Percentiles rank a stretch among this genome's conserved stretches.
Evolutionary conservation across 2,329 filamentous ascomycete genomes (phyloP).

Genomic region (Aspergillus sp.): DNA sequence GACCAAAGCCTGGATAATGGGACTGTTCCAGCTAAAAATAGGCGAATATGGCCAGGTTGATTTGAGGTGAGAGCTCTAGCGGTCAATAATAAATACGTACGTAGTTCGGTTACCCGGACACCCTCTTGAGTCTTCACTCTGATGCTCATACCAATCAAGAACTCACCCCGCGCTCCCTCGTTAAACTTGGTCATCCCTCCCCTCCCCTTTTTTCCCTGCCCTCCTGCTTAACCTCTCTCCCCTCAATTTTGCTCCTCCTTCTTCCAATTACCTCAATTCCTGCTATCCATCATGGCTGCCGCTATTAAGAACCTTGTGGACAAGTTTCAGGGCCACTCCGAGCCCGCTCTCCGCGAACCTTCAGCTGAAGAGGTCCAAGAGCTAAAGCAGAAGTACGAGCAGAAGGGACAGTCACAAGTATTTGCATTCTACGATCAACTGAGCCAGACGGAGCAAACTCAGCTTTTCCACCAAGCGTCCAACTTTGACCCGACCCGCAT

Average conservation of each 20-base stretch:
- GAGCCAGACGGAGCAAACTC: conserved; percentile 67
- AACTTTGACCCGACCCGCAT: conserved; percentile 82
- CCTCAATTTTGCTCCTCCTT: neutral
- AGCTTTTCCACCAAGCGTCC: conserved; percentile 77
- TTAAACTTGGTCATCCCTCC: conserved; percentile 6
- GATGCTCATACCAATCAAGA: conserved; percentile 4
- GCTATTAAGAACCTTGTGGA: conserved; percentile 48
- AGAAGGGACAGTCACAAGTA: conserved; percentile 76
- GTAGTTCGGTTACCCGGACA: conserved; percentile 6
- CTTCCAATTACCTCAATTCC: neutral
- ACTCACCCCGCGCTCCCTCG: conserved; percentile 27
- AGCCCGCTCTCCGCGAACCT: conserved; percentile 50
- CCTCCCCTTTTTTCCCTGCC: conserved; percentile 11
- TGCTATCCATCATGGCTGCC: conserved; percentile 34
- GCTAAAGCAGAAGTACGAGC: conserved; percentile 70
- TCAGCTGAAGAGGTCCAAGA: conserved; percentile 65
- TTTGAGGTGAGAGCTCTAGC: conserved; percentile 3
- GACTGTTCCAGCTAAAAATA: conserved; percentile 17
- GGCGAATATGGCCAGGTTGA: conserved; percentile 1
- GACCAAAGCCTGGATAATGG: conserved; percentile 9
- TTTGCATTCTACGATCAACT: conserved; percentile 87
- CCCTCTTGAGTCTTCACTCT: neutral
- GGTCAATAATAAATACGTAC: conserved; percentile 13
- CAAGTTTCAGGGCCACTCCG: conserved; percentile 44
- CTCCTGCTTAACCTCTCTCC: conserved; percentile 1